phyloP scores from a whole-genome alignment of 1,284 basidiomycete genomes.

The Omphalotus olearius region DNA sequence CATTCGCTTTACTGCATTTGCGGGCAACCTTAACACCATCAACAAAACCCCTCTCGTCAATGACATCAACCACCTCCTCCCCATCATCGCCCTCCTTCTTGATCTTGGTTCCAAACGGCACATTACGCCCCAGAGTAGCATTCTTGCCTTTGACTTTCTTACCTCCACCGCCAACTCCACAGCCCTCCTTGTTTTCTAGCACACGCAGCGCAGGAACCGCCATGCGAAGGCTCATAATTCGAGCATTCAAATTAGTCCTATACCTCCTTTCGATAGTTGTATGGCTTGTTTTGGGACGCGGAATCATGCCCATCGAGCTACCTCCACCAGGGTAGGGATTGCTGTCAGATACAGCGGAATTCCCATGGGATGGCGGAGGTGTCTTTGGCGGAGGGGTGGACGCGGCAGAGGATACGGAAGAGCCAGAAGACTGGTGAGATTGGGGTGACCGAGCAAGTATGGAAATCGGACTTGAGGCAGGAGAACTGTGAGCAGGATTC shows the following conservation, averaged over 20 bases:
- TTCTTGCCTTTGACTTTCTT: constrained; percentile 46
- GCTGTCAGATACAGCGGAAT: constrained; percentile 21
- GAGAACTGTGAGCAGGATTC: background rate
- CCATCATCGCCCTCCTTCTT: constrained; percentile 30
- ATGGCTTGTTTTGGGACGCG: constrained; percentile 80
- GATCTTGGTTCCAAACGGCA: constrained; percentile 26
- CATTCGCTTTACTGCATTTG: constrained; percentile 81
- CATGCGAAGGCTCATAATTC: constrained; percentile 78
- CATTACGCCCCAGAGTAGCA: constrained; percentile 34
- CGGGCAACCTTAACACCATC: constrained; percentile 81
- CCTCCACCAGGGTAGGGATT: constrained; percentile 17
- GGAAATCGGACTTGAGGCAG: background rate
- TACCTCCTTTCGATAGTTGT: constrained; percentile 90
- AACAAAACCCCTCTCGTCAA: constrained; percentile 73
- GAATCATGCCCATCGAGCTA: constrained; percentile 22
- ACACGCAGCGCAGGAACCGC: constrained; percentile 82
- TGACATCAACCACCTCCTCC: constrained; percentile 40
- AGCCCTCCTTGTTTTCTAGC: constrained; percentile 41
- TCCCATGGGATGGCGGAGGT: constrained; percentile 23
- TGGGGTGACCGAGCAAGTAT: constrained; percentile 19
- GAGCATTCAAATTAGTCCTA: constrained; percentile 86
- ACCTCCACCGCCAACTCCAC: constrained; percentile 25
- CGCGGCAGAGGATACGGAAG: constrained; percentile 28
- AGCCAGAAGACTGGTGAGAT: constrained; percentile 26
- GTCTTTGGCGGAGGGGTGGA: constrained; percentile 31